phyloP scores from a whole-genome alignment of 2,329 filamentous ascomycete genomes.

The Apiospora marii region DNA sequence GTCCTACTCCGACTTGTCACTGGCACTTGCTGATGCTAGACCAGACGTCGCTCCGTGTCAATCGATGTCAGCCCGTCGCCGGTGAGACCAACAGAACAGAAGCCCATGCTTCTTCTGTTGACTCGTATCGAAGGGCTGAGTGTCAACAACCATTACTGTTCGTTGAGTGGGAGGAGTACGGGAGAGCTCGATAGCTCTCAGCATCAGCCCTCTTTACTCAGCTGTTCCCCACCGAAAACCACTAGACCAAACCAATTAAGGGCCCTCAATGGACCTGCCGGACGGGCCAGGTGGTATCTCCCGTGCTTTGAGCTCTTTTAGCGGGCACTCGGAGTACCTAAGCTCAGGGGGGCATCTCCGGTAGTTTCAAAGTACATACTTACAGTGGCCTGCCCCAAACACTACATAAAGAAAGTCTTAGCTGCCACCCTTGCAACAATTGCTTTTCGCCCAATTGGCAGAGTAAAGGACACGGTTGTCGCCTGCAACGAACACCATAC shows the following conservation, averaged over 20 bases:
- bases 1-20: not conserved
- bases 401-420: not conserved
- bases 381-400: not conserved
- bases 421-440: constrained; percentile 1
- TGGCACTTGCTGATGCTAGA: not conserved
- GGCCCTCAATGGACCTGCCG: not conserved
- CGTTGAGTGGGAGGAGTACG: not conserved
- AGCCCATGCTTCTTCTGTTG: not conserved
- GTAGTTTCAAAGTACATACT: constrained; percentile 3
- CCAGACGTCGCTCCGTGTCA: no score
- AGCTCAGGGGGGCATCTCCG: not conserved
- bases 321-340: not conserved
- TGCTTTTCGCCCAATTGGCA: not conserved
- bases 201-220: constrained; percentile 15
- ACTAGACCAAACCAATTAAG: constrained; percentile 17
- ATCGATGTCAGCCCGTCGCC: not conserved
- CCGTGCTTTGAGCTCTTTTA: constrained; percentile 1
- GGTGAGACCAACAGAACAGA: not conserved
- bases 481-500: not conserved
- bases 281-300: not conserved
- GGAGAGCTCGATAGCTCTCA: not conserved
- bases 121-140: not conserved
- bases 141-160: constrained; percentile 9
- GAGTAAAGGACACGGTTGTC: constrained; percentile 20
- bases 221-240: constrained; percentile 6